These are phyloP conservation scores for Phytophthora multivora DNA, from an alignment of 352 stramenopile genomes.

Conservation along the genomic window DNA sequence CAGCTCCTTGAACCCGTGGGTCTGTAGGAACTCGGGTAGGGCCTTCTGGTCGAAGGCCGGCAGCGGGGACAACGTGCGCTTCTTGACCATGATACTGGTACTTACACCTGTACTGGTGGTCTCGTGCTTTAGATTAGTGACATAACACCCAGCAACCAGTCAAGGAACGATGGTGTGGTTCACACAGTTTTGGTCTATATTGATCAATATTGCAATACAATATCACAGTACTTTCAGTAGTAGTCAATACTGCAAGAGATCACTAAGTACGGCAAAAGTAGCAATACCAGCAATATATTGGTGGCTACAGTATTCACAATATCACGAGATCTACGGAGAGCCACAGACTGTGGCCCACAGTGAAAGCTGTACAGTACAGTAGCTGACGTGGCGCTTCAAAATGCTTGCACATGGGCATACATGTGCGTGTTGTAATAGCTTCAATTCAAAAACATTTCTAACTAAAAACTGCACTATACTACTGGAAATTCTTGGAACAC, in stretches of 20 bases:
- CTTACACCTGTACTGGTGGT: too few relatives aligned
- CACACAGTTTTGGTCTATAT: neutral
- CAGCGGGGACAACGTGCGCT: constrained; percentile 74
- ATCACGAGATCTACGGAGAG: too few relatives aligned
- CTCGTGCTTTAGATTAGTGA: constrained; percentile 1
- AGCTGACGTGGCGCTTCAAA: too few relatives aligned
- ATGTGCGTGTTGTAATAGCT: too few relatives aligned
- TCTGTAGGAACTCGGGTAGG: constrained; percentile 64
- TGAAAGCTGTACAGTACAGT: neutral
- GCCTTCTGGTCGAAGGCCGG: constrained; percentile 75
- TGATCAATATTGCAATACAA: neutral
- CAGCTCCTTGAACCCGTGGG: constrained; percentile 76
- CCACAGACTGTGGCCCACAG: too few relatives aligned
- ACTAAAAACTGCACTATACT: constrained; percentile 9
- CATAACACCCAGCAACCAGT: neutral
- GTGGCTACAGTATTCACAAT: too few relatives aligned
- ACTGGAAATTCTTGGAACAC: constrained; percentile 22
- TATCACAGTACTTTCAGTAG: neutral
- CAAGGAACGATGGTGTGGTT: neutral
- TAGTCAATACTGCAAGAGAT: too few relatives aligned
- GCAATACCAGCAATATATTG: too few relatives aligned
- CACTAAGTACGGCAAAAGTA: too few relatives aligned
- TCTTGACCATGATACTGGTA: constrained; percentile 83
- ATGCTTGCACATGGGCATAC: too few relatives aligned
- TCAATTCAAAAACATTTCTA: too few relatives aligned